These are phyloP conservation scores for Mucor circinelloides DNA, from an alignment of 371 early-diverging fungal species.

Conservation along the genomic window DNA sequence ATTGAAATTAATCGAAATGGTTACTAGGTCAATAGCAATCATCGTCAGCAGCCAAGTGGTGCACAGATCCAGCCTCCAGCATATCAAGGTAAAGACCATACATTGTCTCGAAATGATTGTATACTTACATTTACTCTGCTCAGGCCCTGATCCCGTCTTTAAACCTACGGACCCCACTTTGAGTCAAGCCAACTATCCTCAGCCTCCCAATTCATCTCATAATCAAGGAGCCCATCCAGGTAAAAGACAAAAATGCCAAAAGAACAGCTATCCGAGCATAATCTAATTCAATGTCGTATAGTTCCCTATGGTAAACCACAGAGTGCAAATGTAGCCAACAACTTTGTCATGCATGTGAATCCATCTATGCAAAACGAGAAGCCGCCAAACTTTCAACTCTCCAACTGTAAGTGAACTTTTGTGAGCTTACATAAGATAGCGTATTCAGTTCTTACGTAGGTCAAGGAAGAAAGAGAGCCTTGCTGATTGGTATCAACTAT, in stretches of 20 bases:
- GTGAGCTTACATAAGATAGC: background rate
- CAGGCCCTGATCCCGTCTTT: slow-evolving; percentile 26
- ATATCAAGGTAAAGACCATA: slow-evolving; percentile 9
- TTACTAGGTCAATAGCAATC: background rate
- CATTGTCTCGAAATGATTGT: background rate
- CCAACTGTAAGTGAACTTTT: slow-evolving; percentile 57
- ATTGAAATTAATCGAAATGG: background rate
- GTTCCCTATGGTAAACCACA: slow-evolving; percentile 26
- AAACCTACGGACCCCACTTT: slow-evolving; percentile 19
- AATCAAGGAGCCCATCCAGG: slow-evolving; percentile 21
- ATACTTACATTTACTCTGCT: background rate
- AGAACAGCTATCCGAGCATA: background rate
- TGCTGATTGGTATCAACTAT: slow-evolving; percentile 95
- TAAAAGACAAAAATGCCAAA: background rate
- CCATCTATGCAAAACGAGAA: slow-evolving; percentile 26
- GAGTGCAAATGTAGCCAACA: background rate
- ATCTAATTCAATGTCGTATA: background rate
- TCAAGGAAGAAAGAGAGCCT: slow-evolving; percentile 72
- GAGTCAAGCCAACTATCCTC: slow-evolving; percentile 31
- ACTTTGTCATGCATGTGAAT: slow-evolving; percentile 39
- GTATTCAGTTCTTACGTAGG: slow-evolving; percentile 12
- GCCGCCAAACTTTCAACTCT: slow-evolving; percentile 58
- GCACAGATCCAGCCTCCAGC: slow-evolving; percentile 16
- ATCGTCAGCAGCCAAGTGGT: background rate
- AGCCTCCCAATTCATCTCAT: slow-evolving; percentile 25